Base-by-base conservation (phyloP, 768 basidiomycete genomes). In the Rhodotorula kratochvilovae region DNA sequence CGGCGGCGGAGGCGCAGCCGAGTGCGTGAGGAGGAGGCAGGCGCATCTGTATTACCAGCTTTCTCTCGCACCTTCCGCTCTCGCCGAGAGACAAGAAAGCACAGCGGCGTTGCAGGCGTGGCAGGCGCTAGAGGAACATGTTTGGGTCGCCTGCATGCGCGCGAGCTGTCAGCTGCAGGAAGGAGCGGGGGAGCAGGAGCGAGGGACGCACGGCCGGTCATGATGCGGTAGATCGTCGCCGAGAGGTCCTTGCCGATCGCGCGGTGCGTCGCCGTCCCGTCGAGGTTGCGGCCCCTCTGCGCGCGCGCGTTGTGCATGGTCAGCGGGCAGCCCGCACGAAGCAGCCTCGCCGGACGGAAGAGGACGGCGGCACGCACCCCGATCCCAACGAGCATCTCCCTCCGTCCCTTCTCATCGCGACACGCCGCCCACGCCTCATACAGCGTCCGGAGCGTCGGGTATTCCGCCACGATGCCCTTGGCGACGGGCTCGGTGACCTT, bases 381-480 rank as follows among this genome's bases (percentile, higher is more conserved):
- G 43, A 77, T 68, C 59, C 77, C 65, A 12, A 54, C 42, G 35
- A 70, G 46, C 67, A 76, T 70, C 23, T 69, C 48, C 59, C 42
- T 48, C 55, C 33, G 63, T 23, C 51, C 62, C 58, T 23, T 64
- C 57, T 73, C 73, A 5, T 42, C 58, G 54, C 31, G 31, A 16
- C 59, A 51, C 45, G 16, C 6, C 13, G 60, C 62, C 58, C 58
- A 74, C 25, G 45, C 51, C 50, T 77, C 66, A 48, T 76, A 76
- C 48, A 73, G 42, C 45, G 61, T 62, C 39, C 78, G 57, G 36
- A 78, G 36, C 15, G 78, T 77, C 31, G 74, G 76, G 56, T 71
- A 74, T 31, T 69, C 43, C 21, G 58, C 55, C 35, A 71, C 73
- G 29, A 79, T 71, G 1, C 71, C 77, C 21, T 70, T 59, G 6